A percentile compares a stretch with the other conserved stretches of the same genome.
Evolutionary conservation across 495 filamentous ascomycete species (phyloP).

Genomic region (Podospora australis): DNA sequence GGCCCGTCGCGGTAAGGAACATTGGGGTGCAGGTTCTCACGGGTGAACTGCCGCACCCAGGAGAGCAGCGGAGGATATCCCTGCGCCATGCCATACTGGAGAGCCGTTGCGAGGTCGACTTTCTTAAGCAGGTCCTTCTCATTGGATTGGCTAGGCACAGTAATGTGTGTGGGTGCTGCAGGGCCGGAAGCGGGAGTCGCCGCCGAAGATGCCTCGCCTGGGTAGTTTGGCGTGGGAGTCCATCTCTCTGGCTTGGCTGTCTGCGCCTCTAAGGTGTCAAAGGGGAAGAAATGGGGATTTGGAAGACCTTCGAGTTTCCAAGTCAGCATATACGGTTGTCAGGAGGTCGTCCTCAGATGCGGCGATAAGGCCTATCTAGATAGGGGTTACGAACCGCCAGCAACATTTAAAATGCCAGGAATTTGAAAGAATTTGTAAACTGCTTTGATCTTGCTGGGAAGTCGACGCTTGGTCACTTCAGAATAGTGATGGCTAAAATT

Average conservation of each 20-base stretch:
- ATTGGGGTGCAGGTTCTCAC: slow-evolving; percentile 69
- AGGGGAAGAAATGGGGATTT: slow-evolving; percentile 76
- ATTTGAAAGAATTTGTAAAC: slow-evolving; percentile 83
- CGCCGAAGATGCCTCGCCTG: slow-evolving; percentile 38
- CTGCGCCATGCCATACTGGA: slow-evolving; percentile 77
- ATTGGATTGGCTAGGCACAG: slow-evolving; percentile 61
- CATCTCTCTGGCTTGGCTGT: slow-evolving; percentile 66
- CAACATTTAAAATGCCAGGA: slow-evolving; percentile 77
- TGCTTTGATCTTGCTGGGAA: slow-evolving; percentile 59
- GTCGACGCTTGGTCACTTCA: slow-evolving; percentile 55
- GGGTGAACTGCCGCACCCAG: slow-evolving; percentile 72
- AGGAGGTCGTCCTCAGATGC: no score
- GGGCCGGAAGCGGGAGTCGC: slow-evolving; percentile 17
- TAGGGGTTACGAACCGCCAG: slow-evolving; percentile 57
- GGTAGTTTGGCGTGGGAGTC: slow-evolving; percentile 56
- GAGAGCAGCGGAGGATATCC: slow-evolving; percentile 69
- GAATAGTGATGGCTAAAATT: slow-evolving; percentile 79
- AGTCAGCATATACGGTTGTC: no score
- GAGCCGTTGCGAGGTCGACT: slow-evolving; percentile 73
- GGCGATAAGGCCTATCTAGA: not conserved
- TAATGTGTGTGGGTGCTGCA: slow-evolving; percentile 44
- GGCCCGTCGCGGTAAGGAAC: slow-evolving; percentile 72
- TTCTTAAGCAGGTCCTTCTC: slow-evolving; percentile 49
- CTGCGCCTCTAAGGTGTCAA: slow-evolving; percentile 81
- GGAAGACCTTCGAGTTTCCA: slow-evolving; percentile 56